These are phyloP conservation scores for Incumbomyces lentus DNA, from an alignment of 2,329 filamentous ascomycete species.

Conservation along the genomic window DNA sequence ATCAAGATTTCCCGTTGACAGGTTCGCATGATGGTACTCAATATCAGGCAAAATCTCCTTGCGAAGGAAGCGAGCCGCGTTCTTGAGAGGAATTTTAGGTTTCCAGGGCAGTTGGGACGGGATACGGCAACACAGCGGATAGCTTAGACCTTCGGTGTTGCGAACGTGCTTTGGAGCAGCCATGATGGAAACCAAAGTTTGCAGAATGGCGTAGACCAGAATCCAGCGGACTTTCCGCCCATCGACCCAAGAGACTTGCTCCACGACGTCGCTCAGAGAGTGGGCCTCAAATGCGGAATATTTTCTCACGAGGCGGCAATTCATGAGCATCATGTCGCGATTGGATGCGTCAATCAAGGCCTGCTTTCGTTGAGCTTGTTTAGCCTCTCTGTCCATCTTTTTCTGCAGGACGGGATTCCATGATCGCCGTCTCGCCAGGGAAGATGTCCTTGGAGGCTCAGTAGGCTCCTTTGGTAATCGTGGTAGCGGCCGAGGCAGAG, in stretches of 20 bases:
- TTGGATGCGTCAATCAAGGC: constrained; percentile 18
- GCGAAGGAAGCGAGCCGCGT: not conserved
- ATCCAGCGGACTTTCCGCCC: constrained; percentile 72
- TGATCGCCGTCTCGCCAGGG: constrained; percentile 11
- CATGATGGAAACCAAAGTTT: constrained; percentile 58
- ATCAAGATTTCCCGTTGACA: not conserved
- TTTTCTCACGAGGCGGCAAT: constrained; percentile 49
- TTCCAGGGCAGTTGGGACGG: constrained; percentile 16
- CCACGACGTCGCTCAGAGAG: constrained; percentile 44
- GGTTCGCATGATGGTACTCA: constrained; percentile 5
- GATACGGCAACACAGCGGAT: constrained; percentile 45
- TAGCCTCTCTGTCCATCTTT: constrained; percentile 14
- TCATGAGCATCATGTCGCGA: constrained; percentile 23
- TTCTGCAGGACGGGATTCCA: constrained; percentile 19
- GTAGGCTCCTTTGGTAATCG: constrained; percentile 43
- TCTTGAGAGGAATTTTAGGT: not conserved
- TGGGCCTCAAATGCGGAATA: constrained; percentile 63
- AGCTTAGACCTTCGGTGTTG: constrained; percentile 46
- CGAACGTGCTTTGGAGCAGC: constrained; percentile 51
- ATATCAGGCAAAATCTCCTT: constrained; percentile 8
- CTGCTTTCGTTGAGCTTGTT: constrained; percentile 12
- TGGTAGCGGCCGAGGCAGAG: constrained; percentile 57
- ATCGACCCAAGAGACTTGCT: constrained; percentile 52
- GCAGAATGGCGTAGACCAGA: constrained; percentile 61
- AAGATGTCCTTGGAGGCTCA: constrained; percentile 1